Percentiles rank a stretch among this genome's conserved stretches.
phyloP scores from a whole-genome alignment of 805 yeast genomes.

The Starmerella bacillaris region DNA sequence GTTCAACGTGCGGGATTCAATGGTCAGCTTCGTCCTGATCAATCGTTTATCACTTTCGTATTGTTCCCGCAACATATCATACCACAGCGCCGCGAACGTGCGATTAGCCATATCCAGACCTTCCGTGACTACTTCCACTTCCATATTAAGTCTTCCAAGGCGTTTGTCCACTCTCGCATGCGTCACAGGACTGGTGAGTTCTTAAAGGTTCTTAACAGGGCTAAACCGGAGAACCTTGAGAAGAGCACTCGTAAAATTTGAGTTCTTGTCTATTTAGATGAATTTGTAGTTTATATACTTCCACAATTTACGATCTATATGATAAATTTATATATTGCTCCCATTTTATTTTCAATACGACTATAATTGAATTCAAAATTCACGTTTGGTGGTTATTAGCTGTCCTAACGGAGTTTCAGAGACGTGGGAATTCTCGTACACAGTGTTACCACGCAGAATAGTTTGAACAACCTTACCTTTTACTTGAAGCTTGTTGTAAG shows the following conservation, averaged over 20 bases:
- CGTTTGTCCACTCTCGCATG: constrained; percentile 97
- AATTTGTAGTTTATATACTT: no score
- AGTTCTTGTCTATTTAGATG: no score
- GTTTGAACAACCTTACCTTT: constrained; percentile 67
- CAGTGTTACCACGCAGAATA: constrained; percentile 52
- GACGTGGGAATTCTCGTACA: constrained; percentile 24
- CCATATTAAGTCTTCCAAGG: constrained; percentile 95
- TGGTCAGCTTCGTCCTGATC: constrained; percentile 21
- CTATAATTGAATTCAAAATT: no score
- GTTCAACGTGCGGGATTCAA: constrained; percentile 32
- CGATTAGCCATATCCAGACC: constrained; percentile 77
- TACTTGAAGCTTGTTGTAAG: constrained; percentile 55
- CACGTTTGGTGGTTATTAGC: background rate
- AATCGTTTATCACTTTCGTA: constrained; percentile 36
- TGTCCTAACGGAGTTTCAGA: constrained; percentile 10
- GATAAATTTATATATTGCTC: no score
- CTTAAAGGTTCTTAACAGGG: constrained; percentile 87
- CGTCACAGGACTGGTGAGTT: constrained; percentile 86
- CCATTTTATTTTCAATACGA: no score
- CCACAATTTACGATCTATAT: no score
- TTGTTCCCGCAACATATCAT: constrained; percentile 38
- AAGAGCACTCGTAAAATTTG: background rate
- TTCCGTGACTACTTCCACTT: constrained; percentile 96
- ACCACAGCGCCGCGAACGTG: constrained; percentile 59
- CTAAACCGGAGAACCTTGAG: constrained; percentile 53